Percentiles rank a stretch among this genome's conserved stretches.
These are phyloP conservation scores for Hygrophorus russula DNA, from an alignment of 768 basidiomycete genomes.

Conservation along the genomic window DNA sequence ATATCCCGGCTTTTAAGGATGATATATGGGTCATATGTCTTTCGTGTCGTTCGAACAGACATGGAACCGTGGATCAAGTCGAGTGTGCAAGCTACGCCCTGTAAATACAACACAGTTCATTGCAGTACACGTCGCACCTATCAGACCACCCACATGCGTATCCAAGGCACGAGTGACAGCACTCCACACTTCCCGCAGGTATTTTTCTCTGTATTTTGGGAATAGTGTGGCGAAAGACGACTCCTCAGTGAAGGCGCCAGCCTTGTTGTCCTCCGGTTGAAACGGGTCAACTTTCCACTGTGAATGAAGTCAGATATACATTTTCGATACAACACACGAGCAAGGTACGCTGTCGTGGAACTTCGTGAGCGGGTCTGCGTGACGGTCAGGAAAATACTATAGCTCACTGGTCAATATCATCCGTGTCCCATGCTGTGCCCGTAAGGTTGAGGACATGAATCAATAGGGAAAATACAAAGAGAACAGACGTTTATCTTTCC, in stretches of 20 bases:
- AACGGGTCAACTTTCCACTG: slow-evolving; percentile 91
- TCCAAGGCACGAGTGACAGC: slow-evolving; percentile 81
- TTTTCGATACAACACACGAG: background rate
- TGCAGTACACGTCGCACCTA: background rate
- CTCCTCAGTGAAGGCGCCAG: slow-evolving; percentile 83
- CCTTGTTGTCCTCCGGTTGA: slow-evolving; percentile 60
- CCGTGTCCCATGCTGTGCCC: slow-evolving; percentile 89
- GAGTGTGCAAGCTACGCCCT: slow-evolving; percentile 87
- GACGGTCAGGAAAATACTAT: slow-evolving; percentile 5
- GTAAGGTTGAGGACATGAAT: slow-evolving; percentile 5
- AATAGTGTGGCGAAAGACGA: slow-evolving; percentile 97
- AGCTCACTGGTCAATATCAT: slow-evolving; percentile 95
- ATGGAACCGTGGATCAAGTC: slow-evolving; percentile 96
- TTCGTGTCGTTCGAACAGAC: slow-evolving; percentile 94
- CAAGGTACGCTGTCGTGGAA: slow-evolving; percentile 31
- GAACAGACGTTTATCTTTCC: slow-evolving; percentile 89
- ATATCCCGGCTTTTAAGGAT: slow-evolving; percentile 94
- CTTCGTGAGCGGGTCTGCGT: slow-evolving; percentile 3
- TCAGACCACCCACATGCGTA: slow-evolving; percentile 41
- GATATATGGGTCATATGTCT: slow-evolving; percentile 94
- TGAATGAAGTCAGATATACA: background rate
- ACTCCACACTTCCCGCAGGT: slow-evolving; percentile 90
- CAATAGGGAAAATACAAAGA: background rate
- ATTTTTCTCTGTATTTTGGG: slow-evolving; percentile 97
- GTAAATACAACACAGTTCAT: background rate